Conservation (phyloP, 2,329 filamentous ascomycete species). For the Fonsecaea monophora region DNA sequence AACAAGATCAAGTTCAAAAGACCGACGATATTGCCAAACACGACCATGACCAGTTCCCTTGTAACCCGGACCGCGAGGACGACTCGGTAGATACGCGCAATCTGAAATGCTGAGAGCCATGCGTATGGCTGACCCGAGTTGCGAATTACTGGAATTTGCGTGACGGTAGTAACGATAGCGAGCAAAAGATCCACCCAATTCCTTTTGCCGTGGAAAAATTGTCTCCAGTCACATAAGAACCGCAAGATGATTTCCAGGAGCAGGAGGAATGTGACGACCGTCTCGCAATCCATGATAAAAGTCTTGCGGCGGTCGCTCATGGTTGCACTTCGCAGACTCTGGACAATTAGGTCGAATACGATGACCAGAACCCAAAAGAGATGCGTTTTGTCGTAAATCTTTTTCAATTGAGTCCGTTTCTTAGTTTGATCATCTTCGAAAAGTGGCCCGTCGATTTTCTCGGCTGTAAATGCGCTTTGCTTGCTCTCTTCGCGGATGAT, state of each 20-base stretch:
- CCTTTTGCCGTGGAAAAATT: constrained; percentile 74
- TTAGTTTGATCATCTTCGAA: constrained; percentile 44
- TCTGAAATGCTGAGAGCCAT: constrained; percentile 92
- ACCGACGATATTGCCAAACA: constrained; percentile 90
- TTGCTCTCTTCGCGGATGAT: constrained; percentile 97
- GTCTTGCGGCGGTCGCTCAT: constrained; percentile 69
- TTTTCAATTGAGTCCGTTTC: constrained; percentile 61
- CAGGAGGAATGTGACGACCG: constrained; percentile 77
- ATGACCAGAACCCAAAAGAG: constrained; percentile 84
- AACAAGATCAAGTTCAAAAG: constrained; percentile 94
- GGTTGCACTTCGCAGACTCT: constrained; percentile 75
- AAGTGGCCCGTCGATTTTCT: constrained; percentile 61
- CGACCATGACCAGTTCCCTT: constrained; percentile 80
- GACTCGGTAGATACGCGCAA: constrained; percentile 87
- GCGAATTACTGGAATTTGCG: constrained; percentile 82
- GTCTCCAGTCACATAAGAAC: constrained; percentile 77
- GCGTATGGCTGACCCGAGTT: constrained; percentile 75
- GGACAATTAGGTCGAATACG: constrained; percentile 76
- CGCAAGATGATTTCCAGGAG: constrained; percentile 83
- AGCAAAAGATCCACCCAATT: constrained; percentile 84
- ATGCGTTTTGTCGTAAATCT: constrained; percentile 74
- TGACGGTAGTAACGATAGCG: constrained; percentile 80
- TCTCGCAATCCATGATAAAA: constrained; percentile 76
- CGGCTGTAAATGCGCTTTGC: constrained; percentile 86
- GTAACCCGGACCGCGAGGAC: constrained; percentile 90